Base-by-base conservation (phyloP, 164 flowering plant species). In the Buxus sempervirens region DNA sequence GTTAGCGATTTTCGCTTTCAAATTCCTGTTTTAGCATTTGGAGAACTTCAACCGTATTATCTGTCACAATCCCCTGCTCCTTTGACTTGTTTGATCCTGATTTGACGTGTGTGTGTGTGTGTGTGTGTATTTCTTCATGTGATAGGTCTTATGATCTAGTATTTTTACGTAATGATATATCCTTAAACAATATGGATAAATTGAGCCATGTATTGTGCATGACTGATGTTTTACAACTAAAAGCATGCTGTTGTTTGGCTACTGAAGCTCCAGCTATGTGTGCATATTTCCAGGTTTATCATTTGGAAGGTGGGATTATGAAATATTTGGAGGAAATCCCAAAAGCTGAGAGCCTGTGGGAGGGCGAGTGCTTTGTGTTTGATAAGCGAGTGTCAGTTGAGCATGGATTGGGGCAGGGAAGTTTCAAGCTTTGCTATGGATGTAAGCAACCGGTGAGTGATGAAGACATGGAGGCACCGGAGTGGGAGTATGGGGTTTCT, bases 281-380 rank as follows among this genome's bases (percentile, higher is more conserved):
- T 24, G 1, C 45, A 54, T 8, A 54, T 62, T 70, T 12, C 38
- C 77, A 94, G 98, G 98, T 94, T 45, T 94, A 87, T 83, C 98
- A 94, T 77, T 79, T 94, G 77, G 77, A 88, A 83, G 98, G 97
- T 66, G 98, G 98, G 60, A 90, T 94, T 64, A 68, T 94, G 80
- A 91, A 88, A 54, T 91, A 94, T 72, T 87, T 94, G 0, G 98
- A 90, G 80, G 96, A 94, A 76, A 82, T 91, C 54, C 96, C 97
- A 3, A 67, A 82, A 73, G 53, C 70, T 38, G 86, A 90, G 72
- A 89, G 96, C 76, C 87, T 91, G 0, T 90, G 98, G 98, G 96
- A 89, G 68, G 98, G 98, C 0, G 97, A 91, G 67, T 94, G 98
- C 78, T 94, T 91, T 81, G 98, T 94, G 62, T 94, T 94, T 75